Conservation (phyloP, 768 basidiomycete species). For the Neoboletus subvelutipes region DNA sequence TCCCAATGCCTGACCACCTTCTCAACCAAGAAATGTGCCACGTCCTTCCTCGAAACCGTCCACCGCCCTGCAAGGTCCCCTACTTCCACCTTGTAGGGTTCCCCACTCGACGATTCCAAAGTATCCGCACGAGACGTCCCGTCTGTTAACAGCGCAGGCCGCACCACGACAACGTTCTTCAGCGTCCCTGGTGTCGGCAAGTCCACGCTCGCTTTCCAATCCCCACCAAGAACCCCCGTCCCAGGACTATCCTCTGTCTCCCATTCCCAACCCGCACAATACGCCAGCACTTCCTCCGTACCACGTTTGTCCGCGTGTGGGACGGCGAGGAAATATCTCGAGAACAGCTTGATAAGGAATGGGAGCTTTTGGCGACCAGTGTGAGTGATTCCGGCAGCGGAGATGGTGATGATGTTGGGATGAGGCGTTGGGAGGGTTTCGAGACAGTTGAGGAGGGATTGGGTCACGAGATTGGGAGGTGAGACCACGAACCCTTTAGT, state of each 20-base stretch:
- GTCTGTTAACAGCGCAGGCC: conserved; percentile 60
- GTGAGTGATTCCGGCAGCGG: conserved; percentile 51
- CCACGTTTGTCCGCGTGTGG: conserved; percentile 66
- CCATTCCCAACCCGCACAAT: conserved; percentile 55
- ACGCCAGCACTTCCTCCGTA: conserved; percentile 48
- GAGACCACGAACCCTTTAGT: conserved; percentile 48
- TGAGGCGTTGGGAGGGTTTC: conserved; percentile 48
- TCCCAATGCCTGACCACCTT: conserved; percentile 47
- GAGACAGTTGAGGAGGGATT: conserved; percentile 53
- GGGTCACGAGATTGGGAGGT: conserved; percentile 59
- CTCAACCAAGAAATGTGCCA: conserved; percentile 63
- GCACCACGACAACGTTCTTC: conserved; percentile 45
- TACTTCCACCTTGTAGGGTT: conserved; percentile 44
- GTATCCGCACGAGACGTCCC: conserved; percentile 43
- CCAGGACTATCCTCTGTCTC: conserved; percentile 42
- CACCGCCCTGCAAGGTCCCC: conserved; percentile 42
- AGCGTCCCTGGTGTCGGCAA: conserved; percentile 44
- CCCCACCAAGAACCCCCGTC: conserved; percentile 41
- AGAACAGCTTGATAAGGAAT: conserved; percentile 46
- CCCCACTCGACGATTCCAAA: not conserved
- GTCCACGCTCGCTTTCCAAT: conserved; percentile 41
- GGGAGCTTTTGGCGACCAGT: conserved; percentile 48
- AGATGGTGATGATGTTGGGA: conserved; percentile 54
- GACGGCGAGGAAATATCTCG: conserved; percentile 40
- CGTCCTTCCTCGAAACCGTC: conserved; percentile 61